These are phyloP conservation scores for Lentinula boryana DNA, from an alignment of 768 basidiomycete species.

Conservation along the genomic window DNA sequence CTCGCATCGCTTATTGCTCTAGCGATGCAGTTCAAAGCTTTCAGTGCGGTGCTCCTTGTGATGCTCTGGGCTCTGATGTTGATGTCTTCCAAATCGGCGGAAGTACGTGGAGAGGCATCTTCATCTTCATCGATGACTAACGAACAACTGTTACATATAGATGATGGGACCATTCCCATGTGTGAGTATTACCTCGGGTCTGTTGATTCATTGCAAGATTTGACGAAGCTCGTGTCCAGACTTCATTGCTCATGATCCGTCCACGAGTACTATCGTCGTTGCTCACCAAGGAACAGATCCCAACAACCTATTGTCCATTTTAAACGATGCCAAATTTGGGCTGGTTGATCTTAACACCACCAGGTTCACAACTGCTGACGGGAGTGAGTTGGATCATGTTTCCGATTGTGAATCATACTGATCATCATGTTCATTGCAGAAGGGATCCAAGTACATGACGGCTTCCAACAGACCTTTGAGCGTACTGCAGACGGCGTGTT, in stretches of 20 bases:
- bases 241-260: constrained; percentile 30
- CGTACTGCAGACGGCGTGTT: constrained; percentile 30
- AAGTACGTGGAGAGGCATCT: constrained; percentile 17
- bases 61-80: constrained; percentile 19
- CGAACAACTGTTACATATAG: constrained; percentile 8
- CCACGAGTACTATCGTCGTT: constrained; percentile 27
- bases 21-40: constrained; percentile 22
- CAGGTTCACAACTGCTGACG: constrained; percentile 20
- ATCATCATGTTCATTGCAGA: constrained; percentile 12
- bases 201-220: not conserved
- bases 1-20: constrained; percentile 31
- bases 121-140: not conserved
- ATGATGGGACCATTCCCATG: constrained; percentile 22
- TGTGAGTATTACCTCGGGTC: constrained; percentile 15
- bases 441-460: constrained; percentile 28
- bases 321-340: constrained; percentile 27
- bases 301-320: constrained; percentile 23
- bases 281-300: constrained; percentile 36
- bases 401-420: not conserved
- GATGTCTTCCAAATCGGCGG: constrained; percentile 25
- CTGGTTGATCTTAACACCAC: constrained; percentile 23
- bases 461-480: constrained; percentile 33
- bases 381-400: constrained; percentile 13
- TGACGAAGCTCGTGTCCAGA: constrained; percentile 13
- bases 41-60: constrained; percentile 28